A percentile compares a stretch with the other conserved stretches of the same genome.
phyloP scores from a whole-genome alignment of 495 filamentous ascomycete genomes.

The Aspergillus diversus region DNA sequence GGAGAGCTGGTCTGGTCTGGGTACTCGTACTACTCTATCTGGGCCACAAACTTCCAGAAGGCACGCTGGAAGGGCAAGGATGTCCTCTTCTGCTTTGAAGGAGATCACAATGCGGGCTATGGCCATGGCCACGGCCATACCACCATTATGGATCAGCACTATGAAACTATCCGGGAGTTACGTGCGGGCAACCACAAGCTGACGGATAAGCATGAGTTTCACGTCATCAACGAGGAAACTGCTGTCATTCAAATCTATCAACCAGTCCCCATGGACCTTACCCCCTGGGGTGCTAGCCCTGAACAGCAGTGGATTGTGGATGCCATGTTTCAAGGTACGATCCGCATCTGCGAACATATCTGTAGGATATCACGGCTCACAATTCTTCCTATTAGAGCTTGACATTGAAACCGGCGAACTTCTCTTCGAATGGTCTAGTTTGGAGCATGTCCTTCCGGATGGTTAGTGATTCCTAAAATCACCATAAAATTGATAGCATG shows the following conservation, averaged over 20 bases:
- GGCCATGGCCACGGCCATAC: conserved; percentile 57
- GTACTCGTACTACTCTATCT: conserved; percentile 57
- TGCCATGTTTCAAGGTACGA: conserved; percentile 45
- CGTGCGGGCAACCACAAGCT: conserved; percentile 56
- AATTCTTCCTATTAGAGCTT: conserved; percentile 29
- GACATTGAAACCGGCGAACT: conserved; percentile 43
- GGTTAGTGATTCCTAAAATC: conserved; percentile 30
- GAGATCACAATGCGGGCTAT: conserved; percentile 56
- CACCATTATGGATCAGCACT: conserved; percentile 54
- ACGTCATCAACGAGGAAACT: conserved; percentile 47
- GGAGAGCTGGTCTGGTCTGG: conserved; percentile 61
- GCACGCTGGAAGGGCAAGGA: conserved; percentile 55
- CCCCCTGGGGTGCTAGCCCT: conserved; percentile 37
- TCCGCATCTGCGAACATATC: not conserved
- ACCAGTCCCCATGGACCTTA: conserved; percentile 40
- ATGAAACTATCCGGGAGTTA: conserved; percentile 57
- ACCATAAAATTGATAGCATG: not conserved
- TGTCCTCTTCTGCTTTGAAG: conserved; percentile 57
- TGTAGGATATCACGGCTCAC: not conserved
- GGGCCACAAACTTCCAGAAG: conserved; percentile 52
- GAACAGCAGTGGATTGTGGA: conserved; percentile 50
- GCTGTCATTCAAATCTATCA: conserved; percentile 48
- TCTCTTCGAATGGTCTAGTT: conserved; percentile 47
- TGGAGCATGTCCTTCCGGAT: conserved; percentile 47
- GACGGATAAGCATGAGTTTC: conserved; percentile 58